phyloP scores from a whole-genome alignment of 345 rosid species.

The Eucalyptus cloeziana region DNA sequence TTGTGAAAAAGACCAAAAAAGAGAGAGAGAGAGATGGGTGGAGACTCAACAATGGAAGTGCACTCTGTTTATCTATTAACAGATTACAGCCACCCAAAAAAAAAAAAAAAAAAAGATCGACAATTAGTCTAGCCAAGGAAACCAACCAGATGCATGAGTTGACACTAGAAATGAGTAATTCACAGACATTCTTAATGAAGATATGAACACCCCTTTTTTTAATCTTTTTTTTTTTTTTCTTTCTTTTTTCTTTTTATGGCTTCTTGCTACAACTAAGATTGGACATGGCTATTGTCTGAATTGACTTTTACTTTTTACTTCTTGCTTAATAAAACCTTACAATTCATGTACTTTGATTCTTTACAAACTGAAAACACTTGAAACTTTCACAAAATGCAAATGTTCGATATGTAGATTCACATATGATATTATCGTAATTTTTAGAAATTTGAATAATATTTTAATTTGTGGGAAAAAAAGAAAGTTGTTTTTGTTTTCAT shows the following conservation, averaged over 20 bases:
- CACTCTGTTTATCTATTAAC: neutral
- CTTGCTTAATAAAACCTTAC: neutral
- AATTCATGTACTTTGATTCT: neutral
- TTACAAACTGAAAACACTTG: neutral
- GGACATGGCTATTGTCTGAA: neutral
- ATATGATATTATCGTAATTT: neutral
- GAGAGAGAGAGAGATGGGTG: no score
- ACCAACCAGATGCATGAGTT: neutral
- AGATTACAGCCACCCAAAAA: neutral
- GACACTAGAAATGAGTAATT: neutral
- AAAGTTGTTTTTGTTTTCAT: neutral
- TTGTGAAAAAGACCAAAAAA: neutral
- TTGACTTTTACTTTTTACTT: neutral
- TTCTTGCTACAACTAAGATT: neutral
- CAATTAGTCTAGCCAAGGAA: neutral
- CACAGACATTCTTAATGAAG: neutral
- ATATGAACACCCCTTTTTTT: neutral
- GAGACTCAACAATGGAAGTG: neutral
- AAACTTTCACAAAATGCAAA: neutral
- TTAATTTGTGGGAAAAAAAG: neutral
- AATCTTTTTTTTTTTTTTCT: no score
- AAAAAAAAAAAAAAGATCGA: neutral
- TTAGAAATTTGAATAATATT: neutral
- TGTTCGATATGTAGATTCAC: neutral
- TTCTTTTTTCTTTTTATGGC: neutral